Evolutionary conservation across 306 rosid species (phyloP).

Genomic region (Vigna unguiculata): DNA sequence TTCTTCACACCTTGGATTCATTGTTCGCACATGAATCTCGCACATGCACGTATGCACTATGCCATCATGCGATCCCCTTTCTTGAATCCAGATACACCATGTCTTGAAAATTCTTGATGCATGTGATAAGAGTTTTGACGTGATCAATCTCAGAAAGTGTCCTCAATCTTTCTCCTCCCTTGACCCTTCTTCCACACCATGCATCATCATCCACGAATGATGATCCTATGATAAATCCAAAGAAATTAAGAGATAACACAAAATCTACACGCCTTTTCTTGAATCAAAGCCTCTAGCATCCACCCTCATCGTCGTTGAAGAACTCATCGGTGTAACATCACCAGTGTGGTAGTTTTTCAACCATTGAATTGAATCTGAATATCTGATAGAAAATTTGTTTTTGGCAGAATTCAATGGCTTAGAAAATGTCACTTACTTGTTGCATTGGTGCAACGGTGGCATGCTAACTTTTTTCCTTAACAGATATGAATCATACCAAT

Average conservation of each 20-base stretch:
- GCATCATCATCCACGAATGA: slow-evolving; percentile 17
- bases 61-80: slow-evolving; percentile 18
- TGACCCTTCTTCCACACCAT: not conserved
- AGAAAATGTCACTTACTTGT: slow-evolving; percentile 44
- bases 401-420: slow-evolving; percentile 42
- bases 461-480: slow-evolving; percentile 17
- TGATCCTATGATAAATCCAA: slow-evolving; percentile 41
- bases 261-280: slow-evolving; percentile 35
- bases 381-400: slow-evolving; percentile 13
- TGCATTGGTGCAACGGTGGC: slow-evolving; percentile 46
- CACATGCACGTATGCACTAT: slow-evolving; percentile 1
- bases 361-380: slow-evolving; percentile 52
- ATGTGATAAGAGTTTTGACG: slow-evolving; percentile 1
- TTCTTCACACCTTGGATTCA: slow-evolving; percentile 45
- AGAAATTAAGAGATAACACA: not conserved
- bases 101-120: slow-evolving; percentile 9
- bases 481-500: slow-evolving; percentile 26
- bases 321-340: slow-evolving; percentile 32
- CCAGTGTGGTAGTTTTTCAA: slow-evolving; percentile 44
- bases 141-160: slow-evolving; percentile 1
- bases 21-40: slow-evolving; percentile 26
- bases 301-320: slow-evolving; percentile 38
- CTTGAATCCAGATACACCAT: slow-evolving; percentile 9
- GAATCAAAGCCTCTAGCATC: slow-evolving; percentile 36
- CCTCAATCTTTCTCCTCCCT: not conserved